Percentiles rank a stretch among this genome's conserved stretches.
Conservation (phyloP, 1,284 basidiomycete genomes). For the Irpex lacteus region DNA sequence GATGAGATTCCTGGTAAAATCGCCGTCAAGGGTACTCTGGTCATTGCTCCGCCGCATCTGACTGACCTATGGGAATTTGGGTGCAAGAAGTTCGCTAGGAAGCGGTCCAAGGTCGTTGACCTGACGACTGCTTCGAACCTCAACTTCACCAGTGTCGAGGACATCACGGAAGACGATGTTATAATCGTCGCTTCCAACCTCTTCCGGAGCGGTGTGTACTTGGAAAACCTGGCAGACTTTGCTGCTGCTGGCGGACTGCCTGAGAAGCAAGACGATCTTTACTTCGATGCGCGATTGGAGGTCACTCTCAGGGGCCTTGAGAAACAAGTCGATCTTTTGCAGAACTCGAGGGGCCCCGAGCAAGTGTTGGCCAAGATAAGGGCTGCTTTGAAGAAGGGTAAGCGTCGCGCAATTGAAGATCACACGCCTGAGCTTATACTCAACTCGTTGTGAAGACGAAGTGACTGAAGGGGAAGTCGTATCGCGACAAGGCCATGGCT, state of each 20-base stretch:
- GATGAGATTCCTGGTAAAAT: slow-evolving; percentile 66
- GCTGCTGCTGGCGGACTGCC: slow-evolving; percentile 68
- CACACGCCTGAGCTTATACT: no score
- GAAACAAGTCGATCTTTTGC: slow-evolving; percentile 64
- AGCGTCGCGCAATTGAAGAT: no score
- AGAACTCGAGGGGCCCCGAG: slow-evolving; percentile 48
- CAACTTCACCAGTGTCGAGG: slow-evolving; percentile 73
- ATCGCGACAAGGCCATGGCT: slow-evolving; percentile 51
- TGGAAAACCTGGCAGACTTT: slow-evolving; percentile 71
- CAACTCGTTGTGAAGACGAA: slow-evolving; percentile 56
- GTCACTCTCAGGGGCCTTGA: slow-evolving; percentile 56
- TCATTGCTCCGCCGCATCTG: slow-evolving; percentile 88
- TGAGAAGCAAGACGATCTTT: slow-evolving; percentile 68
- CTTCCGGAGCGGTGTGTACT: slow-evolving; percentile 76
- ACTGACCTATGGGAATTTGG: slow-evolving; percentile 90
- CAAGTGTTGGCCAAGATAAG: slow-evolving; percentile 63
- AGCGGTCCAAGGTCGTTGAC: slow-evolving; percentile 65
- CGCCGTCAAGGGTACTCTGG: slow-evolving; percentile 74
- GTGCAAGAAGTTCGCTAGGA: slow-evolving; percentile 76
- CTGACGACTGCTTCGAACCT: slow-evolving; percentile 74
- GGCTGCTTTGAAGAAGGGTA: slow-evolving; percentile 39
- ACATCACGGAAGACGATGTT: slow-evolving; percentile 81
- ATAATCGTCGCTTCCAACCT: slow-evolving; percentile 86
- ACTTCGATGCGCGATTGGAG: slow-evolving; percentile 80
- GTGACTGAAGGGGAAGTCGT: slow-evolving; percentile 71